Conservation (phyloP, 495 filamentous ascomycete species). For the Hypomontagnella submonticulosa region DNA sequence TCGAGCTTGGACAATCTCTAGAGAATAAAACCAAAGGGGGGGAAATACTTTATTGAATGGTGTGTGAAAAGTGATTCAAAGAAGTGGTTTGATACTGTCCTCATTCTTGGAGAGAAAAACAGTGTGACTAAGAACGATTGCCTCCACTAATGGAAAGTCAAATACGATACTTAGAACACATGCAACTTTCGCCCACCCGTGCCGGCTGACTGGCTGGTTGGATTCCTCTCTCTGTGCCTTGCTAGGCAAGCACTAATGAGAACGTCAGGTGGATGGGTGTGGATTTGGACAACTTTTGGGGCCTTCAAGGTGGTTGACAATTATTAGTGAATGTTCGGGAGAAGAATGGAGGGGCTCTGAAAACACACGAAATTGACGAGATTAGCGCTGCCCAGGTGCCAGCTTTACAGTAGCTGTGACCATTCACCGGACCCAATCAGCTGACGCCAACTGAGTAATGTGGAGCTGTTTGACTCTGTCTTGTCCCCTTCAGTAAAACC, state of each 20-base stretch:
- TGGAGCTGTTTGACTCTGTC: too few relatives aligned
- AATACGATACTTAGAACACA: slow-evolving; percentile 9
- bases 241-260: slow-evolving; percentile 16
- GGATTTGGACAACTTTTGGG: slow-evolving; percentile 10
- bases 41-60: not conserved
- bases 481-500: too few relatives aligned
- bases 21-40: not conserved
- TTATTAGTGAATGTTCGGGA: slow-evolving; percentile 25
- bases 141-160: slow-evolving; percentile 16
- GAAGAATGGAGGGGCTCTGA: slow-evolving; percentile 36
- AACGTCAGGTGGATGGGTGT: slow-evolving; percentile 13
- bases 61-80: not conserved
- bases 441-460: slow-evolving; percentile 35
- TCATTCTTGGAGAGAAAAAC: slow-evolving; percentile 7
- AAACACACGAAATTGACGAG: slow-evolving; percentile 42
- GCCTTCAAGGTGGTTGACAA: slow-evolving; percentile 19
- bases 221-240: not conserved
- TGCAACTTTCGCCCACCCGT: not conserved
- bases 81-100: slow-evolving; percentile 25
- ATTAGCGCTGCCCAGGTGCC: slow-evolving; percentile 44
- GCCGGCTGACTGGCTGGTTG: not conserved
- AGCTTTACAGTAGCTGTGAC: slow-evolving; percentile 25
- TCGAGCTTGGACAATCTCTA: slow-evolving; percentile 1
- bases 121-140: slow-evolving; percentile 8
- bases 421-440: slow-evolving; percentile 30